These are phyloP conservation scores for Tilletia walkeri DNA, from an alignment of 1,284 basidiomycete genomes.

Conservation along the genomic window DNA sequence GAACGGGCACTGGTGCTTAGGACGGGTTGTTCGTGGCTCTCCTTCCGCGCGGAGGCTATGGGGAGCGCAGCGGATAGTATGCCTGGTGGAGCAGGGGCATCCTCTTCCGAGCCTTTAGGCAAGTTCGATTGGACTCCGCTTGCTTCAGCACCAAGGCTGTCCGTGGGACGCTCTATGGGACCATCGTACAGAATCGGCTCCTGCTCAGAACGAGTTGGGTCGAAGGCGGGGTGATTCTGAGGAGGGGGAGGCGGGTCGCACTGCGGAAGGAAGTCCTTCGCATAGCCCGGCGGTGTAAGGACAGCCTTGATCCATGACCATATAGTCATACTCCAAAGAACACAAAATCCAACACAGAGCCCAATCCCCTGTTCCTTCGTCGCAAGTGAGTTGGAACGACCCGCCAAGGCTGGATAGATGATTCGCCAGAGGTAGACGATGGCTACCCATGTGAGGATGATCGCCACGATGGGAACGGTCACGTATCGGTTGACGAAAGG, in stretches of 20 bases:
- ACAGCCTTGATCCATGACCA: constrained; percentile 48
- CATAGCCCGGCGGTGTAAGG: constrained; percentile 41
- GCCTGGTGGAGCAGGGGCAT: background rate
- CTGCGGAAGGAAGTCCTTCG: constrained; percentile 38
- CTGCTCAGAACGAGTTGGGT: background rate
- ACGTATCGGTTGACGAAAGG: constrained; percentile 30
- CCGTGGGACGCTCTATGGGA: background rate
- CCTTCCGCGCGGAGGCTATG: background rate
- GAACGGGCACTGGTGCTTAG: constrained; percentile 3
- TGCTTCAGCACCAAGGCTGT: background rate
- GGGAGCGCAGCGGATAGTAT: background rate
- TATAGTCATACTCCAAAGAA: constrained; percentile 43
- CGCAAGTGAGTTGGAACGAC: constrained; percentile 27
- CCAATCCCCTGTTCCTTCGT: constrained; percentile 34
- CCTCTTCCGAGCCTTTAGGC: background rate
- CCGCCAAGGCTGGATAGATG: constrained; percentile 35
- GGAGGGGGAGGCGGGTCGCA: constrained; percentile 16
- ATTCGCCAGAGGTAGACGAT: constrained; percentile 43
- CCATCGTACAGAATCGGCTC: constrained; percentile 10
- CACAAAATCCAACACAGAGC: constrained; percentile 38
- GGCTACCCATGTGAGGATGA: constrained; percentile 46
- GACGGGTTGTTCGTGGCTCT: background rate
- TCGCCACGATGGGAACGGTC: constrained; percentile 37
- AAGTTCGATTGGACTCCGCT: background rate
- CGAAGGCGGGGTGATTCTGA: too few relatives aligned